Percentiles rank a stretch among this genome's conserved stretches.
These are phyloP conservation scores for Cicer judaicum DNA, from an alignment of 306 rosid species.

Conservation along the genomic window DNA sequence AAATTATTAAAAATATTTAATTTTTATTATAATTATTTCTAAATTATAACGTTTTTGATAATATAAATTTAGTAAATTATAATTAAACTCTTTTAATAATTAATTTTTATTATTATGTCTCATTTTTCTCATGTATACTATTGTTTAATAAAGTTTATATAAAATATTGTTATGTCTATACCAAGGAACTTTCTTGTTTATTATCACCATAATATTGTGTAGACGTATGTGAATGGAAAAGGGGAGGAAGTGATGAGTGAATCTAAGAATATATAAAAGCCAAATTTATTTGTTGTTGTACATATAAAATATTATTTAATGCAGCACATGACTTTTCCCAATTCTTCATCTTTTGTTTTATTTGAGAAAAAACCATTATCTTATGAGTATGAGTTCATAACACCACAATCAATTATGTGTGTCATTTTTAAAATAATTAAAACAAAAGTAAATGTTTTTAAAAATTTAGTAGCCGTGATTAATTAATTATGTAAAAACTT, in stretches of 20 bases:
- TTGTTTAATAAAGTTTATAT: constrained; percentile 1
- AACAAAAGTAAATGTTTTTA: too few species aligned
- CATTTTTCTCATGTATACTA: background rate
- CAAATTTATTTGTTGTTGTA: background rate
- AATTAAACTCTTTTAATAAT: background rate
- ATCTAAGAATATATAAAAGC: constrained; percentile 7
- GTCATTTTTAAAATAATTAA: too few species aligned
- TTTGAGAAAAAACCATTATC: too few species aligned
- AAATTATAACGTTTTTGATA: too few species aligned
- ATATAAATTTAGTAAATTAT: too few species aligned
- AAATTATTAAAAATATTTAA: too few species aligned
- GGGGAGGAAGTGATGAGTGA: background rate
- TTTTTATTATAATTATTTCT: too few species aligned
- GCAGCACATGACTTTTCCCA: background rate
- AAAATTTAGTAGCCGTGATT: too few species aligned
- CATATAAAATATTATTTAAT: constrained; percentile 12
- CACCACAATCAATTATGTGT: too few species aligned
- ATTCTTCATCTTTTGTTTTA: background rate
- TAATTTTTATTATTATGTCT: background rate
- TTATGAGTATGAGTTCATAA: too few species aligned
- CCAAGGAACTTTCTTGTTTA: constrained; percentile 12
- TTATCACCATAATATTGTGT: background rate
- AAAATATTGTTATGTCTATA: background rate
- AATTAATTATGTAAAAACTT: too few species aligned
- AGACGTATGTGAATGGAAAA: background rate